phyloP scores from a whole-genome alignment of 805 yeast species.

The Lipomyces lipofer region DNA sequence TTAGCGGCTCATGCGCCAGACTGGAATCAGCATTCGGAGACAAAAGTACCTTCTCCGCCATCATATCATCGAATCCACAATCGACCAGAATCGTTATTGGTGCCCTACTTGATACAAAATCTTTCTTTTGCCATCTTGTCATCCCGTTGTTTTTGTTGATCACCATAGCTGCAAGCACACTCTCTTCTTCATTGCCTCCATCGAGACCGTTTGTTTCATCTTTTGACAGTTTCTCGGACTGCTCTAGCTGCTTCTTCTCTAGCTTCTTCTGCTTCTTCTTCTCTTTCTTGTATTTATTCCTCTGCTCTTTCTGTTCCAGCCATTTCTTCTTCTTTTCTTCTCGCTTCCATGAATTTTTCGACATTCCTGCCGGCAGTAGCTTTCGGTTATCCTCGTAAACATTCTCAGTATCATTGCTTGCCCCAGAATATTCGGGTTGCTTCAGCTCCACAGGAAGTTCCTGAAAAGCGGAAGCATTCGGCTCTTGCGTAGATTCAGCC shows the following conservation, averaged over 20 bases:
- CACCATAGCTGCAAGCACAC: neutral
- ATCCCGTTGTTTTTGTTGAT: conserved; percentile 34
- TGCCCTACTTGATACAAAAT: conserved; percentile 26
- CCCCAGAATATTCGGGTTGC: too few relatives aligned
- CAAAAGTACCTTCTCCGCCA: conserved; percentile 69
- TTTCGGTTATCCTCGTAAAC: too few relatives aligned
- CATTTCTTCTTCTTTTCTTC: conserved; percentile 57
- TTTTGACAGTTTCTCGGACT: conserved; percentile 41
- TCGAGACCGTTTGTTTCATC: conserved; percentile 38
- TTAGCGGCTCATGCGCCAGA: neutral
- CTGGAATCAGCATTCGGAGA: too few relatives aligned
- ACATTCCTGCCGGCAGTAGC: conserved; percentile 74
- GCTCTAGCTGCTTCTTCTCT: conserved; percentile 28
- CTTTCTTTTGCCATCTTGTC: conserved; percentile 40
- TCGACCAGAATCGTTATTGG: conserved; percentile 60
- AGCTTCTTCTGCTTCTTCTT: conserved; percentile 44
- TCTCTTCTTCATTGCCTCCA: conserved; percentile 40
- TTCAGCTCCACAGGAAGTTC: too few relatives aligned
- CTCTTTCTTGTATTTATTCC: conserved; percentile 56
- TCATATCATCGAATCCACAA: conserved; percentile 86
- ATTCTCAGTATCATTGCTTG: too few relatives aligned
- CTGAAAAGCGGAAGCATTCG: too few relatives aligned
- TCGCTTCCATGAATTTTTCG: conserved; percentile 82
- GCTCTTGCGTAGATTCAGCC: too few relatives aligned
- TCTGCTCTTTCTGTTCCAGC: conserved; percentile 55